These are phyloP conservation scores for Xylariales sp. DNA, from an alignment of 2,329 filamentous ascomycete species.

Conservation along the genomic window DNA sequence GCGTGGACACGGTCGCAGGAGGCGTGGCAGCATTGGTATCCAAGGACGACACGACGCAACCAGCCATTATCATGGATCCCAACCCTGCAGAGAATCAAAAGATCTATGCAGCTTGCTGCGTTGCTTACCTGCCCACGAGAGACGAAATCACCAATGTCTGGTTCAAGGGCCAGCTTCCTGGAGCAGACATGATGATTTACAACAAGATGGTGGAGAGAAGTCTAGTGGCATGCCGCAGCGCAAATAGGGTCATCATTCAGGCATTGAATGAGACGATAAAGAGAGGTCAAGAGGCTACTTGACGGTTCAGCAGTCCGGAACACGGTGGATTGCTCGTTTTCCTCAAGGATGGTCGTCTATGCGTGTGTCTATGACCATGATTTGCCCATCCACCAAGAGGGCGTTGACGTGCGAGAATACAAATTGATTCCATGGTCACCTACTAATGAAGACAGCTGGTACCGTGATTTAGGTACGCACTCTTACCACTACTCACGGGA, in stretches of 20 bases:
- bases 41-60: slow-evolving; percentile 27
- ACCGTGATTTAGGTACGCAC: no score
- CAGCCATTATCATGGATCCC: slow-evolving; percentile 69
- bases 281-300: slow-evolving; percentile 16
- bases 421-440: no score
- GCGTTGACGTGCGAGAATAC: no score
- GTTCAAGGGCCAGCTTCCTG: slow-evolving; percentile 69
- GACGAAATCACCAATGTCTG: slow-evolving; percentile 94
- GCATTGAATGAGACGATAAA: slow-evolving; percentile 33
- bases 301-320: not conserved
- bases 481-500: no score
- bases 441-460: no score
- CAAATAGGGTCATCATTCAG: slow-evolving; percentile 36
- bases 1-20: slow-evolving; percentile 82
- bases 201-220: slow-evolving; percentile 36
- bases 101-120: slow-evolving; percentile 78
- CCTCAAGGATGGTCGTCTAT: no score
- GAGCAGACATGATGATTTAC: slow-evolving; percentile 36
- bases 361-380: no score
- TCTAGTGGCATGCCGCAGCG: slow-evolving; percentile 36
- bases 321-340: no score
- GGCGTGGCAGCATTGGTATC: slow-evolving; percentile 79
- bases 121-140: slow-evolving; percentile 79
- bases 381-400: no score
- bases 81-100: slow-evolving; percentile 73